Percentiles rank a stretch among this genome's conserved stretches.
These are phyloP conservation scores for Microthlaspi erraticum DNA, from an alignment of 345 rosid species.

Conservation along the genomic window DNA sequence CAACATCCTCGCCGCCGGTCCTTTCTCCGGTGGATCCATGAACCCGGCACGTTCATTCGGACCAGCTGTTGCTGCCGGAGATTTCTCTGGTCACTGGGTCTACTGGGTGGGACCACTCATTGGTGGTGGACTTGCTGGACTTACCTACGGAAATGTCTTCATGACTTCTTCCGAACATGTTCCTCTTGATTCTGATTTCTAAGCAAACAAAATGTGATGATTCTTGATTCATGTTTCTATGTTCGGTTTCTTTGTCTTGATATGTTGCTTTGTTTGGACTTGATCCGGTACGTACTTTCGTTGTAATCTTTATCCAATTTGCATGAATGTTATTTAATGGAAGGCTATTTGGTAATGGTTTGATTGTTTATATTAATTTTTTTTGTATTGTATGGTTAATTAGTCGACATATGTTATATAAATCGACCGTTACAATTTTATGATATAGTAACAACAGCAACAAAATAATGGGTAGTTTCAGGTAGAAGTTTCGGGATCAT, in stretches of 20 bases:
- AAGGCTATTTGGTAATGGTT: constrained; percentile 3
- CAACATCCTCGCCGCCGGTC: constrained; percentile 94
- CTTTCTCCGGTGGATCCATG: constrained; percentile 97
- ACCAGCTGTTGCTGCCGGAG: constrained; percentile 84
- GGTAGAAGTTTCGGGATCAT: constrained; percentile 39
- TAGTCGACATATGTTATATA: not conserved
- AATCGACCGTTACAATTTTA: constrained; percentile 9
- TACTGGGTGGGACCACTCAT: constrained; percentile 93
- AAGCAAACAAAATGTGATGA: constrained; percentile 11
- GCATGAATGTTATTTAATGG: constrained; percentile 34
- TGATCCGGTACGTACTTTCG: not conserved
- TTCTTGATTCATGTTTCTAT: constrained; percentile 35
- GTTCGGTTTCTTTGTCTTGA: constrained; percentile 23
- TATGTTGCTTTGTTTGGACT: constrained; percentile 20
- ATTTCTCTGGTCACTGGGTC: constrained; percentile 90
- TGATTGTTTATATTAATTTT: too few relatives aligned
- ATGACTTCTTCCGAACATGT: constrained; percentile 57
- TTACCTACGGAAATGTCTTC: constrained; percentile 70
- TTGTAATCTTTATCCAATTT: constrained; percentile 29
- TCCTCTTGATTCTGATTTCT: constrained; percentile 49
- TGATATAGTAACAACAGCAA: constrained; percentile 24
- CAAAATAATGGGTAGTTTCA: constrained; percentile 26
- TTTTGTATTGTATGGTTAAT: constrained; percentile 13
- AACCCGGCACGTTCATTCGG: constrained; percentile 98
- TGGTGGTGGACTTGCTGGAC: constrained; percentile 91